These are phyloP conservation scores for Russula griseocarnosa DNA, from an alignment of 768 basidiomycete genomes.

Conservation along the genomic window DNA sequence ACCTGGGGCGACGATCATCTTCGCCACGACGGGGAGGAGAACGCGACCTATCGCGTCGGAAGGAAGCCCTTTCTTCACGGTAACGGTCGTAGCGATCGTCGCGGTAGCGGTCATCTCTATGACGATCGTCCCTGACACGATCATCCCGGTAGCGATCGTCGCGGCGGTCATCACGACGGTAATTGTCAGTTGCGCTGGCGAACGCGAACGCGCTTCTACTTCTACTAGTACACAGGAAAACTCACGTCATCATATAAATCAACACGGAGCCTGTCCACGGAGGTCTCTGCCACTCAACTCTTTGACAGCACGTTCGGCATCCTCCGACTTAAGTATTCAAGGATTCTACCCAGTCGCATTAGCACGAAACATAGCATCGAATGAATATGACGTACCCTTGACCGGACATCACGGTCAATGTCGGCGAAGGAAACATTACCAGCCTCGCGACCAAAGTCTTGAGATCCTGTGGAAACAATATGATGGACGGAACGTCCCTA, in stretches of 20 bases:
- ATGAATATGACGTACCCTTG: slow-evolving; percentile 64
- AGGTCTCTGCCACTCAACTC: slow-evolving; percentile 84
- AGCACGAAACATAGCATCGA: slow-evolving; percentile 5
- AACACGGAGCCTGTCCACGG: slow-evolving; percentile 76
- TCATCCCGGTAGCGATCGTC: slow-evolving; percentile 41
- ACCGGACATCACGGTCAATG: slow-evolving; percentile 81
- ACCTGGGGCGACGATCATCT: slow-evolving; percentile 80
- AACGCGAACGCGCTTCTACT: slow-evolving; percentile 12
- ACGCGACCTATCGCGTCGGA: slow-evolving; percentile 78
- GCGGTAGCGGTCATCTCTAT: slow-evolving; percentile 54
- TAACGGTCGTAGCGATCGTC: slow-evolving; percentile 36
- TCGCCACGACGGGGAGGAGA: slow-evolving; percentile 69
- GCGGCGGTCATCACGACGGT: slow-evolving; percentile 70
- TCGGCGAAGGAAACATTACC: slow-evolving; percentile 94
- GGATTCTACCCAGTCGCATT: slow-evolving; percentile 50
- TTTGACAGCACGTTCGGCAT: slow-evolving; percentile 90
- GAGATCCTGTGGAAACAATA: slow-evolving; percentile 62
- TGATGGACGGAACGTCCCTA: neutral
- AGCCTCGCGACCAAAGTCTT: slow-evolving; percentile 94
- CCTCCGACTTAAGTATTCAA: slow-evolving; percentile 88
- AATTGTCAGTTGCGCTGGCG: slow-evolving; percentile 66
- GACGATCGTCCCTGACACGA: slow-evolving; percentile 40
- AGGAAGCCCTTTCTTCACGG: slow-evolving; percentile 45
- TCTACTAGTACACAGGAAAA: slow-evolving; percentile 24
- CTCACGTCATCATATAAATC: slow-evolving; percentile 58